Evolutionary conservation across 2,329 filamentous ascomycete genomes (phyloP).

Genomic region (Sclerotinia spermophila): DNA sequence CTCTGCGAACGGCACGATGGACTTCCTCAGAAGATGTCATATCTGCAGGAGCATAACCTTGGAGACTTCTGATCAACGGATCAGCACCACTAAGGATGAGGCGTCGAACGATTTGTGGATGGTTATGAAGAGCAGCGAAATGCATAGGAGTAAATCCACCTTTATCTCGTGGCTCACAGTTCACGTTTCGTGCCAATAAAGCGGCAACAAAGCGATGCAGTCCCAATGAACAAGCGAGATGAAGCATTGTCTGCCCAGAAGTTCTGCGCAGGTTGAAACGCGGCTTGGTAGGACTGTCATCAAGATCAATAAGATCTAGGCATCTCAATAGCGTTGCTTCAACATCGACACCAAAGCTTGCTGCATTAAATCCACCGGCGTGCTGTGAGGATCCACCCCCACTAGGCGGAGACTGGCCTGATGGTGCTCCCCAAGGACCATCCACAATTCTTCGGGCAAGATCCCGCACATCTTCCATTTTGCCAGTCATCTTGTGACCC

Average conservation of each 20-base stretch:
- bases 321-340: conserved; percentile 58
- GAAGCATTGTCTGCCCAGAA: conserved; percentile 77
- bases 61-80: conserved; percentile 64
- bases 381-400: conserved; percentile 44
- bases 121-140: conserved; percentile 72
- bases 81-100: conserved; percentile 72
- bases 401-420: conserved; percentile 42
- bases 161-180: conserved; percentile 69
- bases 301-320: conserved; percentile 74
- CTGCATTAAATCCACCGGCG: conserved; percentile 42
- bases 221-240: conserved; percentile 72
- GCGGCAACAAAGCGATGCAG: conserved; percentile 73
- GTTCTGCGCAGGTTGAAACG: conserved; percentile 61
- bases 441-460: conserved; percentile 59
- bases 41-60: conserved; percentile 68
- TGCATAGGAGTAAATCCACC: conserved; percentile 81
- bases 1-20: conserved; percentile 58
- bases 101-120: conserved; percentile 70
- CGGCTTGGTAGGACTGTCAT: conserved; percentile 66
- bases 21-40: conserved; percentile 64
- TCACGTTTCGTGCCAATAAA: conserved; percentile 72
- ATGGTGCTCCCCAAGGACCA: conserved; percentile 48
- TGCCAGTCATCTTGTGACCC: conserved; percentile 61
- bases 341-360: conserved; percentile 36
- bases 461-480: conserved; percentile 57